Evolutionary conservation across 169 alveolate genomes (phyloP), one percentile per base, ranked within the genome.

Genomic region (Cryptosporidium sp.): DNA sequence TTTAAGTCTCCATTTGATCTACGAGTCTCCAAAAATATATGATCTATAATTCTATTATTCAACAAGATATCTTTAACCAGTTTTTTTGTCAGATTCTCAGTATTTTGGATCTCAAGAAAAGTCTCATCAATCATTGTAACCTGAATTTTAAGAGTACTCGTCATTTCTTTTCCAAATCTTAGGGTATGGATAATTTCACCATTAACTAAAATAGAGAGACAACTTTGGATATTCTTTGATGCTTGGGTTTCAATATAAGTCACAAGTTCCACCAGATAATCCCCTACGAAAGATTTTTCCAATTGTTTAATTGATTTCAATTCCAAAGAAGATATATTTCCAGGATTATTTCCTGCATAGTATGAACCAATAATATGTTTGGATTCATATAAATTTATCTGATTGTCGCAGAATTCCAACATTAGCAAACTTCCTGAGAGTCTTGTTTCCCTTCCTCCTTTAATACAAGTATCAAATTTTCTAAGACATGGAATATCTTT

Each of bases 241-340:
- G 21, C 75, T 33, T 29, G 18, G 4, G n/a, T 26, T 26, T 62
- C 86, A 2, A 44, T 60, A 37, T 56, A 73, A n/a, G 71, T 61
- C 26, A 65, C 68, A n/a, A 80, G 42, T 29, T 80, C 89, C 44
- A 80, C 89, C 21, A 80, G n/a, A 44, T 62, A 80, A 33, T 62
- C 75, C 1, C 75, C 89, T 31, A 44, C 23, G 18, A 42, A 65
- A 42, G 58, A 58, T 14, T 29, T 80, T 33, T 62, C 48, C 12
- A 62, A 3, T 29, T 39, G 35, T 29, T 44, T 80, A 8, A 37
- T 26, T 18, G 37, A 18, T 5, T n/a, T 60, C 0, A 23, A 31
- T 12, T 42, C 53, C 72, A 31, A 8, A 12, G 72, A 31, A n/a
- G 45, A 12, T 14, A 5, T 29, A 29, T 26, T 7, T 2, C 52